Percentiles rank a stretch among this genome's conserved stretches.
phyloP scores from a whole-genome alignment of 2,329 filamentous ascomycete species.

The Penicillium sp. region DNA sequence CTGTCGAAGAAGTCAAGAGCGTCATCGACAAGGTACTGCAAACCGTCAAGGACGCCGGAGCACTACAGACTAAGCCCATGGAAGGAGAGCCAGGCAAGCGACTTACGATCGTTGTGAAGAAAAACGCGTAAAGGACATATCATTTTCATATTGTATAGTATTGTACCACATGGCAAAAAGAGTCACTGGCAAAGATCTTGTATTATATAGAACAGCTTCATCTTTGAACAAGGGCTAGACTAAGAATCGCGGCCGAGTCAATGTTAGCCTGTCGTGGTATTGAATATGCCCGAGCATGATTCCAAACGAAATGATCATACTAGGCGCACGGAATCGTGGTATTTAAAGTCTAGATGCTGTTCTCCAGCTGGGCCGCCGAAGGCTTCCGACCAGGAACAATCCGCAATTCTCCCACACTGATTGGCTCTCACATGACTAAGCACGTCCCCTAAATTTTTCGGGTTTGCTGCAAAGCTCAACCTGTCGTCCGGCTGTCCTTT shows the following conservation, averaged over 20 bases:
- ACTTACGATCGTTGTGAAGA: conserved; percentile 44
- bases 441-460: conserved; percentile 42
- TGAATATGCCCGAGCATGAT: not conserved
- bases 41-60: conserved; percentile 49
- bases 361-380: not conserved
- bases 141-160: not conserved
- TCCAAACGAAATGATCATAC: not conserved
- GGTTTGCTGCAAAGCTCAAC: conserved; percentile 19
- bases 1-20: conserved; percentile 62
- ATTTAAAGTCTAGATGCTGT: not conserved
- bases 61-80: conserved; percentile 46
- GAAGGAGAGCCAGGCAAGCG: conserved; percentile 48
- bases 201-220: no score
- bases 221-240: no score
- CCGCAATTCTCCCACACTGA: conserved; percentile 37
- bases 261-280: not conserved
- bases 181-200: not conserved
- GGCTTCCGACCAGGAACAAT: conserved; percentile 17
- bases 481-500: conserved; percentile 23
- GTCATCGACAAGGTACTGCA: conserved; percentile 60
- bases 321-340: not conserved
- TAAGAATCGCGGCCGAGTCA: no score
- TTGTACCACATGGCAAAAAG: not conserved
- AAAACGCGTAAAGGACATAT: conserved; percentile 27
- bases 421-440: conserved; percentile 48